Conservation (phyloP, 1,139 yeast species). For the Geotrichum cucujoidarum region DNA sequence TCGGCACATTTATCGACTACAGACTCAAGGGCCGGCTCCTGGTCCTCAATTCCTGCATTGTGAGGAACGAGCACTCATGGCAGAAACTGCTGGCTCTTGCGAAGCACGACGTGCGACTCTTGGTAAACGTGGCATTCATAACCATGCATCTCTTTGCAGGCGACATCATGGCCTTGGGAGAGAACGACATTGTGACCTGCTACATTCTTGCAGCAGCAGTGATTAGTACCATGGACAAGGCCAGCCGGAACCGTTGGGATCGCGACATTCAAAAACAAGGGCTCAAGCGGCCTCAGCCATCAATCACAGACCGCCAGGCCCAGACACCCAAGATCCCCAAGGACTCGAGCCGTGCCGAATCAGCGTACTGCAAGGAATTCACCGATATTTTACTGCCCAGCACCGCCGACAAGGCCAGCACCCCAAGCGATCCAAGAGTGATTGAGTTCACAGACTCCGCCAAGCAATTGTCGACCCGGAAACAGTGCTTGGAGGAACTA, state of each 20-base stretch:
- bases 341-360: slow-evolving; percentile 18
- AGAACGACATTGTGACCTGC: slow-evolving; percentile 20
- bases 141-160: slow-evolving; percentile 21
- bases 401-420: slow-evolving; percentile 2
- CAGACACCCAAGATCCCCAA: slow-evolving; percentile 13
- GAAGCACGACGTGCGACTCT: slow-evolving; percentile 17
- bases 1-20: slow-evolving; percentile 19
- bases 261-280: slow-evolving; percentile 18
- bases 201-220: slow-evolving; percentile 21
- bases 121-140: slow-evolving; percentile 17
- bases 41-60: slow-evolving; percentile 10
- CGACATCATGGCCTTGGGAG: slow-evolving; percentile 17
- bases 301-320: slow-evolving; percentile 16
- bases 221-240: slow-evolving; percentile 13
- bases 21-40: slow-evolving; percentile 9
- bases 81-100: slow-evolving; percentile 16
- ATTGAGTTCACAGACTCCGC: slow-evolving; percentile 17
- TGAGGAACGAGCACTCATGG: slow-evolving; percentile 18
- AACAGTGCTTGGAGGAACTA: slow-evolving; percentile 15
- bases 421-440: slow-evolving; percentile 3
- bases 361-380: slow-evolving; percentile 13
- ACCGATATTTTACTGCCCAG: slow-evolving; percentile 3
- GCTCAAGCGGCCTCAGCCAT: slow-evolving; percentile 15
- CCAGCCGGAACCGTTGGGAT: slow-evolving; percentile 8
- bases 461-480: slow-evolving; percentile 15